Conservation (phyloP, 805 yeast species). For the Wickerhamomyces kurtzmanii region DNA sequence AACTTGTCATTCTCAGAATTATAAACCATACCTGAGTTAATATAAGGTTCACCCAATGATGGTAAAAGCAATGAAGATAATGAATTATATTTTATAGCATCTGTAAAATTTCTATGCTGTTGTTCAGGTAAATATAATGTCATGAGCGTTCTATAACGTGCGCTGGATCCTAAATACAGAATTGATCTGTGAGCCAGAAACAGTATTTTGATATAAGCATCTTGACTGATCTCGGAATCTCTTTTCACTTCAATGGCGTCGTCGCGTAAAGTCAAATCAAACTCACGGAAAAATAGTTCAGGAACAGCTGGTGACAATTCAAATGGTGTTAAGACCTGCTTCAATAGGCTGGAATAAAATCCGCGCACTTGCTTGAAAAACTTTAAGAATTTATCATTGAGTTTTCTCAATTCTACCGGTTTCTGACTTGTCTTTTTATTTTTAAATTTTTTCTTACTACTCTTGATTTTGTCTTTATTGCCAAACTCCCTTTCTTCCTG, state of each 20-base stretch:
- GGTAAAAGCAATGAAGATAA: conserved; percentile 51
- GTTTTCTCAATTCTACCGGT: conserved; percentile 47
- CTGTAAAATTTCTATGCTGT: conserved; percentile 29
- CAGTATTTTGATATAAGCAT: conserved; percentile 16
- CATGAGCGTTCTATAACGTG: conserved; percentile 41
- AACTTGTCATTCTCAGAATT: conserved; percentile 22
- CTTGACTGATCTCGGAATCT: too few species aligned
- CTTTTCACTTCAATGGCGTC: conserved; percentile 5
- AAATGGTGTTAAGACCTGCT: conserved; percentile 27
- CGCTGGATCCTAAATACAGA: conserved; percentile 46
- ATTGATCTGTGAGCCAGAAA: conserved; percentile 38
- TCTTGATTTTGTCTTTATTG: conserved; percentile 14
- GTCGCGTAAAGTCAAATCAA: conserved; percentile 4
- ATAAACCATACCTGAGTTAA: conserved; percentile 46
- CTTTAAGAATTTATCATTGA: conserved; percentile 41
- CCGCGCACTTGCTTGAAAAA: conserved; percentile 33
- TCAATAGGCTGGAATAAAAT: conserved; percentile 36
- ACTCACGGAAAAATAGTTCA: conserved; percentile 5
- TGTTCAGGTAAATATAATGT: conserved; percentile 20
- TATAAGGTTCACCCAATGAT: conserved; percentile 57
- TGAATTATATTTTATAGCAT: conserved; percentile 36
- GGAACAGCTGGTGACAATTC: conserved; percentile 20
- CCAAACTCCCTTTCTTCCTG: conserved; percentile 12
- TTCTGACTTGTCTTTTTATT: conserved; percentile 11
- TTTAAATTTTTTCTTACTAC: conserved; percentile 9